A percentile compares a stretch with the other conserved stretches of the same genome.
Conservation (phyloP, 176 grass and related monocot species). For the Saccharum officinarum region DNA sequence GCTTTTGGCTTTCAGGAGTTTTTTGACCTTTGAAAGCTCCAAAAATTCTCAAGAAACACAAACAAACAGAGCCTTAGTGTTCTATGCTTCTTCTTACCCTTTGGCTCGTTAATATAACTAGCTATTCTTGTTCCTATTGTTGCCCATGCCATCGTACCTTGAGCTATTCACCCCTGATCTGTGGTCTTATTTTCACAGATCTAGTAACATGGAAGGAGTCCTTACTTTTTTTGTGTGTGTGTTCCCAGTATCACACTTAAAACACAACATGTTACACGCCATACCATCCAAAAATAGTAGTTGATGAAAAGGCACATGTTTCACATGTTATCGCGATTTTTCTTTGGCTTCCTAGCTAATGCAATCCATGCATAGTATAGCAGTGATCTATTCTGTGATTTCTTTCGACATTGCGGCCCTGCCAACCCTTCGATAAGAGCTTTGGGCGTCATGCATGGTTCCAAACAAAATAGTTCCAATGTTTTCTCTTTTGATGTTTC, state of each 20-base stretch:
- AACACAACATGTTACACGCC: neutral
- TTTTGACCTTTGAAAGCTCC: too few species aligned
- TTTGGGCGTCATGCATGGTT: neutral
- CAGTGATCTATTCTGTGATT: neutral
- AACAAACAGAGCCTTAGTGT: too few species aligned
- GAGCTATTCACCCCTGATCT: too few species aligned
- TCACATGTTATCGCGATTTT: neutral
- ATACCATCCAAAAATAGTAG: neutral
- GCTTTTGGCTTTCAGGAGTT: too few species aligned
- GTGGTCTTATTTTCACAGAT: too few species aligned
- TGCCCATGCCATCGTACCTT: too few species aligned
- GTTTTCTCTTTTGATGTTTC: neutral
- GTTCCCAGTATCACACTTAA: neutral
- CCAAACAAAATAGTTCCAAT: neutral
- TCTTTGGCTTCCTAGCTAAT: neutral
- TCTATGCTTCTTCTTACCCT: too few species aligned
- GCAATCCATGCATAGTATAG: neutral
- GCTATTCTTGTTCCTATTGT: too few species aligned
- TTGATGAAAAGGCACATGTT: neutral
- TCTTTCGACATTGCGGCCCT: neutral
- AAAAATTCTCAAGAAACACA: too few species aligned
- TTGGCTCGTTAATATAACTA: too few species aligned
- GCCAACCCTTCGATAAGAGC: neutral
- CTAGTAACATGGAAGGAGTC: neutral
- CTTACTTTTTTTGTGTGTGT: neutral